These are phyloP conservation scores for Candida neerlandica DNA, from an alignment of 1,139 yeast species.

Conservation along the genomic window DNA sequence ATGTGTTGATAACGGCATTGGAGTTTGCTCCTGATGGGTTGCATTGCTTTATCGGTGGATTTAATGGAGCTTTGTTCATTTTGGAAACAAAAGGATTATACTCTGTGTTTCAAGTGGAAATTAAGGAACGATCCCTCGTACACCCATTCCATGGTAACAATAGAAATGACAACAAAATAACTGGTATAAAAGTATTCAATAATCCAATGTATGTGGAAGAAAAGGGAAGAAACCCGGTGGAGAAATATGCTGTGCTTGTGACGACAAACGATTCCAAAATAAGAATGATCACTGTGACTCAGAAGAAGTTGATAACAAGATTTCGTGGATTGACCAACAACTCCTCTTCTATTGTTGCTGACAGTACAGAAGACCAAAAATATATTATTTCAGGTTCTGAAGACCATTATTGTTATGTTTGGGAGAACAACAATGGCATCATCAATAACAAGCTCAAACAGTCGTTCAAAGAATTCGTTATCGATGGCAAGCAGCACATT, in stretches of 20 bases:
- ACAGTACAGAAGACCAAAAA: constrained; percentile 55
- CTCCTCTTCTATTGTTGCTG: constrained; percentile 72
- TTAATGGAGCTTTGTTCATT: constrained; percentile 68
- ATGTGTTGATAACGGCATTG: constrained; percentile 69
- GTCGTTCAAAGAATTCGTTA: constrained; percentile 37
- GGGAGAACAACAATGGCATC: constrained; percentile 55
- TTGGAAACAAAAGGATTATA: constrained; percentile 69
- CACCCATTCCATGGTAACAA: constrained; percentile 25
- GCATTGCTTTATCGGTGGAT: constrained; percentile 74
- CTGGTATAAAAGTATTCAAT: constrained; percentile 41
- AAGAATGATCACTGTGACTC: constrained; percentile 62
- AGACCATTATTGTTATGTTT: constrained; percentile 71
- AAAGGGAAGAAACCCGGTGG: constrained; percentile 14
- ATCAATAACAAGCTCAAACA: constrained; percentile 40
- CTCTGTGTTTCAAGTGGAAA: constrained; percentile 56
- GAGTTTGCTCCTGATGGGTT: constrained; percentile 72
- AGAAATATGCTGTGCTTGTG: constrained; percentile 47
- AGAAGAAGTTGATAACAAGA: constrained; percentile 60
- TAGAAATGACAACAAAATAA: constrained; percentile 40
- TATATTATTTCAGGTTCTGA: constrained; percentile 64
- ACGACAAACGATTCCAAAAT: constrained; percentile 84
- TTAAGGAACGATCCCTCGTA: constrained; percentile 31
- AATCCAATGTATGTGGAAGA: constrained; percentile 17
- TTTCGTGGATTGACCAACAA: constrained; percentile 75
- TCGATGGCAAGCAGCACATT: constrained; percentile 40